Evolutionary conservation across 192 early-diverging fungal species (phyloP).

Genomic region (Geranomyces variabilis): DNA sequence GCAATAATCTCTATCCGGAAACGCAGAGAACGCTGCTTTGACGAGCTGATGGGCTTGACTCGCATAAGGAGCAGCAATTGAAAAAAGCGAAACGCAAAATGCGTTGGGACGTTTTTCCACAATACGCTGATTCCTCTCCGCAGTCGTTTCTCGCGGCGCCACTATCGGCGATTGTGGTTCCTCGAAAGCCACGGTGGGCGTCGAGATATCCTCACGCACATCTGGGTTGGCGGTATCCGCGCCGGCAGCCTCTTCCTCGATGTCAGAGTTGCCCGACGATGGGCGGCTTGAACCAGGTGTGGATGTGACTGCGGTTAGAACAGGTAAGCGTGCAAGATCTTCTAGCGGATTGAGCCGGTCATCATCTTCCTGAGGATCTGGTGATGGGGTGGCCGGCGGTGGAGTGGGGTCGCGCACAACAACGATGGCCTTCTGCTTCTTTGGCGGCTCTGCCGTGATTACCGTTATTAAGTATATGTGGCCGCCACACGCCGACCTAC

Average conservation of each 20-base stretch:
- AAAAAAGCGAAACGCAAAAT: slow-evolving; percentile 54
- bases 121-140: background rate
- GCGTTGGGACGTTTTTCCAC: slow-evolving; percentile 37
- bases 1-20: slow-evolving; percentile 55
- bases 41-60: slow-evolving; percentile 51
- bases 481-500: too few relatives aligned
- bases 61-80: slow-evolving; percentile 50
- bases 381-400: background rate
- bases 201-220: too few relatives aligned
- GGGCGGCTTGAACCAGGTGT: background rate
- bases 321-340: background rate
- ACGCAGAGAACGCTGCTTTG: slow-evolving; percentile 45
- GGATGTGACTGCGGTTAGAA: too few relatives aligned
- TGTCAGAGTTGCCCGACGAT: background rate
- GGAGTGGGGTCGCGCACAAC: background rate
- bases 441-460: background rate
- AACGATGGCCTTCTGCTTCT: background rate
- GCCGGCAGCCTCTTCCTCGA: background rate
- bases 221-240: background rate
- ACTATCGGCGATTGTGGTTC: slow-evolving; percentile 6
- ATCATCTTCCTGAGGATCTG: background rate
- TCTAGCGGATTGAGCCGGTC: background rate
- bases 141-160: background rate
- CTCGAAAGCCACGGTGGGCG: background rate
- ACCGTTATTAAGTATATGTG: too few relatives aligned